Evolutionary conservation across 2,329 filamentous ascomycete species (phyloP).

Genomic region (Fusarium sp.): DNA sequence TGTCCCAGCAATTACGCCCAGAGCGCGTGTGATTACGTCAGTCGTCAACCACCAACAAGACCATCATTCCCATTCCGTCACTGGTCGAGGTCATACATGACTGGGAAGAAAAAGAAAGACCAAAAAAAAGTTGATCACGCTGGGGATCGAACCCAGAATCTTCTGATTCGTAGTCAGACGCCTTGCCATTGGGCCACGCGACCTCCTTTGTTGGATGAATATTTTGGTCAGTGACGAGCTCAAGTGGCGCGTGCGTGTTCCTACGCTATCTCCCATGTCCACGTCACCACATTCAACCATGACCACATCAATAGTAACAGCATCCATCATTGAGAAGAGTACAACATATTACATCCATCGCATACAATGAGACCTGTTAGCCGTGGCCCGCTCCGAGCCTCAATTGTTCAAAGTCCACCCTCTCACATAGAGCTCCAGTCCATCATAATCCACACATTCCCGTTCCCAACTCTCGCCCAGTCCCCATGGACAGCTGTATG

Average conservation of each 20-base stretch:
- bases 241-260: neutral
- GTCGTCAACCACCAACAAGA: neutral
- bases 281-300: neutral
- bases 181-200: slow-evolving; percentile 49
- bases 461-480: neutral
- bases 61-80: neutral
- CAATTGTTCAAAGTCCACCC: neutral
- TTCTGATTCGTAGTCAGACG: slow-evolving; percentile 51
- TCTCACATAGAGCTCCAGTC: neutral
- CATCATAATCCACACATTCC: neutral
- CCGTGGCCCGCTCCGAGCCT: neutral
- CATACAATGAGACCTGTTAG: neutral
- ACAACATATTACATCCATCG: neutral
- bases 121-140: slow-evolving; percentile 37
- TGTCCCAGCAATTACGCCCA: neutral
- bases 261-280: neutral
- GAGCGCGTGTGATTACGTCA: neutral
- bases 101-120: neutral
- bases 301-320: neutral
- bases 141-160: slow-evolving; percentile 49
- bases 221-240: neutral
- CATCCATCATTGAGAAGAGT: neutral
- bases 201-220: slow-evolving; percentile 4
- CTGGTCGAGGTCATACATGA: neutral
- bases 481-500: neutral